Percentiles rank a stretch among this genome's conserved stretches.
Evolutionary conservation across 2,329 filamentous ascomycete species (phyloP).

Genomic region (Ceratocystis cacaofunesta): DNA sequence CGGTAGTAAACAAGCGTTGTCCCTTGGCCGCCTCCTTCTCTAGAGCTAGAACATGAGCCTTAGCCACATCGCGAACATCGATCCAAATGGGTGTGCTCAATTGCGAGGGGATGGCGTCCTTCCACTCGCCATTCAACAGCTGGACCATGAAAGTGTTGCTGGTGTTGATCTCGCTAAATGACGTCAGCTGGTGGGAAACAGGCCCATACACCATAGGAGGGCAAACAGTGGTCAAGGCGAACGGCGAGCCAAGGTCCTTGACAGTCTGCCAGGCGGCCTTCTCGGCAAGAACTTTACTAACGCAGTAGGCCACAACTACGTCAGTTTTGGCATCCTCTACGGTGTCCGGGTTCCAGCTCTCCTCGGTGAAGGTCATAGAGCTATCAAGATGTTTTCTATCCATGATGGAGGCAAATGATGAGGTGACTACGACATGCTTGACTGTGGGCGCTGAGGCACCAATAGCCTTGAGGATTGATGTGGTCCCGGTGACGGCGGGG

Average conservation of each 20-base stretch:
- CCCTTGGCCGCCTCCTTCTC: constrained; percentile 35
- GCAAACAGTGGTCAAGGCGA: constrained; percentile 39
- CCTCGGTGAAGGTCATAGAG: constrained; percentile 29
- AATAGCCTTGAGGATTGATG: constrained; percentile 57
- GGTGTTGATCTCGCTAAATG: constrained; percentile 36
- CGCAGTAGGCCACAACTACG: constrained; percentile 35
- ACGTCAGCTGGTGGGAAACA: constrained; percentile 33
- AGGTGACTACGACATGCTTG: constrained; percentile 53
- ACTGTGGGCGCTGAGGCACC: constrained; percentile 43
- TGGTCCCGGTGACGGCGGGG: constrained; percentile 44
- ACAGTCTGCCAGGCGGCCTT: constrained; percentile 40
- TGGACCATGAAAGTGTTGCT: constrained; percentile 38
- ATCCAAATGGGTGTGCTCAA: constrained; percentile 34
- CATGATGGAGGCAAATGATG: constrained; percentile 40
- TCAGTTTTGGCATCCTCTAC: constrained; percentile 29
- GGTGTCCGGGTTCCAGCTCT: constrained; percentile 39
- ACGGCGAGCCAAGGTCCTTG: constrained; percentile 28
- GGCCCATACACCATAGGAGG: constrained; percentile 43
- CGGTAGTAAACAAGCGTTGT: constrained; percentile 36
- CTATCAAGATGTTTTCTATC: constrained; percentile 26
- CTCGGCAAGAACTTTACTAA: constrained; percentile 41
- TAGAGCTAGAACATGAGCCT: constrained; percentile 37
- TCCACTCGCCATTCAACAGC: constrained; percentile 37
- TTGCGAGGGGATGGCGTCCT: constrained; percentile 28
- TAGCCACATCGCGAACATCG: constrained; percentile 42